phyloP scores from a whole-genome alignment of 345 rosid genomes.

The Ceriops tagal region DNA sequence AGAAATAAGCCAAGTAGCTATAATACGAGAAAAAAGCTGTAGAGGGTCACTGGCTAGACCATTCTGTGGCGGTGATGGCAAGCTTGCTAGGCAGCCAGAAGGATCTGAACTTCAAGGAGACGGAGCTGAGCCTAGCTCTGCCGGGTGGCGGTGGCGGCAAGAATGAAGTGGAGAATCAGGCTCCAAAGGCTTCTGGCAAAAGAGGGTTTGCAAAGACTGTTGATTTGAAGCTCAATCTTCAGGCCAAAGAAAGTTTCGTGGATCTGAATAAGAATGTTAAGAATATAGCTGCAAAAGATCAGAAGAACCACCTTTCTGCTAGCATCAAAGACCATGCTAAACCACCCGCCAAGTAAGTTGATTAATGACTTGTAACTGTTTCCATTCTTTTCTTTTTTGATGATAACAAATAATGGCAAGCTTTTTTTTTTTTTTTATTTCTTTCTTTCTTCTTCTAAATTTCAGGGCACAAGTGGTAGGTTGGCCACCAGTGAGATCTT shows the following conservation, averaged over 20 bases:
- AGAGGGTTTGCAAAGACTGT: conserved; percentile 75
- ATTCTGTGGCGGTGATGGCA: conserved; percentile 26
- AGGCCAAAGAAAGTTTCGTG: conserved; percentile 34
- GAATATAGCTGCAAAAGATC: conserved; percentile 32
- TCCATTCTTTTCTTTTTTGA: not conserved
- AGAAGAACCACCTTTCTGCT: conserved; percentile 27
- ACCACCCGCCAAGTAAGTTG: conserved; percentile 69
- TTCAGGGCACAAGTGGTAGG: conserved; percentile 87
- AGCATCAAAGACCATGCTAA: conserved; percentile 51
- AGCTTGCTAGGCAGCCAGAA: conserved; percentile 21
- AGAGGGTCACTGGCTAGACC: not conserved
- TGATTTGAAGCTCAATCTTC: conserved; percentile 68
- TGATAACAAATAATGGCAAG: not conserved
- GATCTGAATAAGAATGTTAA: conserved; percentile 38
- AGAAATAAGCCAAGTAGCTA: conserved; percentile 5
- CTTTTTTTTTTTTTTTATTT: not conserved
- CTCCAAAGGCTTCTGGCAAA: conserved; percentile 45
- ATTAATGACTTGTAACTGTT: not conserved
- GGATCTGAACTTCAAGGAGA: conserved; percentile 50
- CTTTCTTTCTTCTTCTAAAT: not conserved
- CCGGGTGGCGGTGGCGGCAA: conserved; percentile 37
- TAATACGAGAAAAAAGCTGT: not conserved
- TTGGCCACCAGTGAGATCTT: conserved; percentile 95
- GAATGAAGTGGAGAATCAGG: conserved; percentile 20
- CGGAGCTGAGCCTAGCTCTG: conserved; percentile 77